A percentile compares a stretch with the other conserved stretches of the same genome.
These are phyloP conservation scores for Scenedesmus sp. DNA, from an alignment of 163 green algal species.

Conservation along the genomic window DNA sequence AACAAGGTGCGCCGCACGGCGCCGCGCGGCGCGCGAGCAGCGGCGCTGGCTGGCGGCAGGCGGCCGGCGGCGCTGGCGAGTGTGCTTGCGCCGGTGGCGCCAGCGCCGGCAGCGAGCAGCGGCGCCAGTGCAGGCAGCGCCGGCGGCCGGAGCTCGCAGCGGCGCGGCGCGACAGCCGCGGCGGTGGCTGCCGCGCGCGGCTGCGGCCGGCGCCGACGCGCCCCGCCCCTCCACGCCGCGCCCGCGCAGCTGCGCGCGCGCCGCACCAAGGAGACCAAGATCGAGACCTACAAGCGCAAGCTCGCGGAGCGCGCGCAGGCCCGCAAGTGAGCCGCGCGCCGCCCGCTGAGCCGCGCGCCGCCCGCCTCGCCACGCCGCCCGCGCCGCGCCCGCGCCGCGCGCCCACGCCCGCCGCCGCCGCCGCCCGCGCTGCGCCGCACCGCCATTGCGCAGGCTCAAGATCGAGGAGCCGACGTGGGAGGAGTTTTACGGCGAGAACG, in stretches of 20 bases:
- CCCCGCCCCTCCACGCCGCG: not conserved
- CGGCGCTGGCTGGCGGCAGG: not conserved
- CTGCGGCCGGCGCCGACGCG: not conserved
- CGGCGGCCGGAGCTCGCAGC: not conserved
- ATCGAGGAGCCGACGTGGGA: constrained; percentile 61
- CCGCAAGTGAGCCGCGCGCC: constrained; percentile 48
- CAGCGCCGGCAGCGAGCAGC: not conserved
- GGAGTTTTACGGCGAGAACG: constrained; percentile 53
- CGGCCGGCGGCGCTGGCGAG: not conserved
- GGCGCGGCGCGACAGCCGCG: not conserved
- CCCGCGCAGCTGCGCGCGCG: constrained; percentile 53
- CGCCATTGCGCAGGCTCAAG: constrained; percentile 34
- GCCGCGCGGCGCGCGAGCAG: not conserved
- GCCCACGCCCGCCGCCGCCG: too few relatives aligned
- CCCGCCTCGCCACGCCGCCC: too few relatives aligned
- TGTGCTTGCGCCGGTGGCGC: not conserved
- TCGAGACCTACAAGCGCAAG: constrained; percentile 66
- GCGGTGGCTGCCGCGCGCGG: not conserved
- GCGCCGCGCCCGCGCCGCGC: too few relatives aligned
- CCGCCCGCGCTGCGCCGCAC: too few relatives aligned
- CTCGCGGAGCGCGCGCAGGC: constrained; percentile 57
- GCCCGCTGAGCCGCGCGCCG: too few relatives aligned
- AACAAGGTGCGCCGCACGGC: constrained; percentile 54
- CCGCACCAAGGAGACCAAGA: constrained; percentile 62
- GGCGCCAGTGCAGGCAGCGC: too few relatives aligned